A percentile compares a stretch with the other conserved stretches of the same genome.
These are phyloP conservation scores for Annulohypoxylon truncatum DNA, from an alignment of 2,329 filamentous ascomycete species.

Conservation along the genomic window DNA sequence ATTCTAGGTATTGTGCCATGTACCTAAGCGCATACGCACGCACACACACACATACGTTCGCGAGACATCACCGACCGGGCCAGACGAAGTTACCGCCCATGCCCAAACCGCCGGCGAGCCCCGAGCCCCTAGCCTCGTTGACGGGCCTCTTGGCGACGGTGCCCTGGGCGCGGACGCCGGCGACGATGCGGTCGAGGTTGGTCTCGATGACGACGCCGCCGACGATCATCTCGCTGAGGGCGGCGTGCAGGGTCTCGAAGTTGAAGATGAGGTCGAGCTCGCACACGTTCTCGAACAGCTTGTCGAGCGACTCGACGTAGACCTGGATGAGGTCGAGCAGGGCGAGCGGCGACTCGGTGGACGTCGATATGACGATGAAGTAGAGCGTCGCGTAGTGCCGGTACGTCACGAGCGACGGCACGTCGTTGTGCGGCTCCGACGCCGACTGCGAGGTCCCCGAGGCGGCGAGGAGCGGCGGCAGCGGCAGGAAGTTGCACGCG, in stretches of 20 bases:
- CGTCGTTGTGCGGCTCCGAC: slow-evolving; percentile 81
- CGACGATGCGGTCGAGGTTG: slow-evolving; percentile 85
- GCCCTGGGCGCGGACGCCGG: slow-evolving; percentile 82
- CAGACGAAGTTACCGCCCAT: slow-evolving; percentile 71
- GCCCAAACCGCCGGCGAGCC: slow-evolving; percentile 62
- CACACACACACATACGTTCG: no score
- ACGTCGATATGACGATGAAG: slow-evolving; percentile 97
- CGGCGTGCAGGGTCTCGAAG: slow-evolving; percentile 94
- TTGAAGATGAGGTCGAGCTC: slow-evolving; percentile 99
- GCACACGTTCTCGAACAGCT: slow-evolving; percentile 98
- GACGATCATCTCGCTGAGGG: slow-evolving; percentile 92
- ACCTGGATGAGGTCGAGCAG: slow-evolving; percentile 98
- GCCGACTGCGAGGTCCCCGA: slow-evolving; percentile 72
- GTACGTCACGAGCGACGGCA: slow-evolving; percentile 95
- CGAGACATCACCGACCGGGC: slow-evolving; percentile 49
- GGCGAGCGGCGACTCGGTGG: slow-evolving; percentile 93
- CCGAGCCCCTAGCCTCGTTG: slow-evolving; percentile 70
- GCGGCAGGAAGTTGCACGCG: slow-evolving; percentile 95
- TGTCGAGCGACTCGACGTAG: slow-evolving; percentile 94
- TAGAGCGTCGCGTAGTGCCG: slow-evolving; percentile 98
- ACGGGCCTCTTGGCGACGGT: slow-evolving; percentile 82
- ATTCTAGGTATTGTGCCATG: neutral
- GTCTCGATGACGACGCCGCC: slow-evolving; percentile 96
- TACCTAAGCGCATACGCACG: no score
- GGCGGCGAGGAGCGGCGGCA: slow-evolving; percentile 72